Evolutionary conservation across 1,284 basidiomycete genomes (phyloP), one percentile per base, ranked within the genome.

Genomic region (Ceratobasidium sp.): DNA sequence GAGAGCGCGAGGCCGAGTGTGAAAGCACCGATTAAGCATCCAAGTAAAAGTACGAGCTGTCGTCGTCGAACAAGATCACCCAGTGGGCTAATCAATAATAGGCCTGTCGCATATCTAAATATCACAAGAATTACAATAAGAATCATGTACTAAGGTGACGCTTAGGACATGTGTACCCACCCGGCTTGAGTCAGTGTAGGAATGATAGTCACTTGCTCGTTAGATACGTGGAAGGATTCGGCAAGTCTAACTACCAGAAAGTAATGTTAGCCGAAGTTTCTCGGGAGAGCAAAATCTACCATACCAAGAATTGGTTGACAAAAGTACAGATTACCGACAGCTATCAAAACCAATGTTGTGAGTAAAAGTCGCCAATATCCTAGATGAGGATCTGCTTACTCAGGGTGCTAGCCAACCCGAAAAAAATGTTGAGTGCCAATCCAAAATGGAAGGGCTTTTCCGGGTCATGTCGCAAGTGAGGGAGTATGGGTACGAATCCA

Each of bases 381-480:
- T n/a, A 61, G 17, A 1, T 28, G 35, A 28, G 0, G 31, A 2
- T 33, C 15, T 42, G 53, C 78, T 64, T 42, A 77, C 77, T 80
- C 81, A 89, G 88, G n/a, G 92, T 92, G 79, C 90, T 89, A 23
- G 88, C 89, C 76, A 91, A 84, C 13, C 91, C 92, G 80, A 94
- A 93, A 0, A 89, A 85, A 11, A 82, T 80, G 74, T 93, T 93
- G 77, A 93, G 83, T 61, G 87, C 67, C 42, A 90, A 76, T 0
- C 90, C 90, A 80, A 92, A 93, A 60, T 89, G 85, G 58, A 88
- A 88, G 0, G 90, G 89, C 45, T 84, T 85, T 3, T 86, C 80
- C 1, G 90, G 88, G 83, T 92, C 85, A 80, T 91, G 90, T 45
- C 88, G 89, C 11, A 92, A 85, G 64, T 85, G 84, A 77, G 82